Conservation (phyloP, 1,139 yeast genomes). For the Zygosaccharomyces sapae region DNA sequence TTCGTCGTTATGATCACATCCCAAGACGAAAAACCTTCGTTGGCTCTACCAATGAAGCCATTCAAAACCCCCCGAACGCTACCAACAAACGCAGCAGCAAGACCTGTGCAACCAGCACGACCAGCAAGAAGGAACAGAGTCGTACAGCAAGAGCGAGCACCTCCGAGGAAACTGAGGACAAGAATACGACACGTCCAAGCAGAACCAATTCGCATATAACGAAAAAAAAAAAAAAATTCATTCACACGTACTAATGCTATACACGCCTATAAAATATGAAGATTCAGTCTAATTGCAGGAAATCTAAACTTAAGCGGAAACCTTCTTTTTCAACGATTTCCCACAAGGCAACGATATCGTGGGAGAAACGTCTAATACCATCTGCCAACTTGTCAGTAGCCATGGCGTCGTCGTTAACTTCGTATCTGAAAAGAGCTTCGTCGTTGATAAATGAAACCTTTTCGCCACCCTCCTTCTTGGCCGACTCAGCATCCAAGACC, state of each 20-base stretch:
- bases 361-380: conserved; percentile 96
- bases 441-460: conserved; percentile 80
- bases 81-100: background rate
- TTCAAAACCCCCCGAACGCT: conserved; percentile 19
- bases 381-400: conserved; percentile 96
- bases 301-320: conserved; percentile 40
- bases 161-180: background rate
- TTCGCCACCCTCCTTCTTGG: conserved; percentile 50
- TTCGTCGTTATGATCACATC: conserved; percentile 24
- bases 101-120: no score
- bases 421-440: conserved; percentile 88
- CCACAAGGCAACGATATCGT: conserved; percentile 85
- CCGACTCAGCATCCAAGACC: conserved; percentile 61
- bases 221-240: background rate
- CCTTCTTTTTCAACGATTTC: conserved; percentile 69
- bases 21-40: conserved; percentile 2
- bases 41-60: conserved; percentile 30
- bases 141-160: background rate
- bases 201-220: conserved; percentile 11
- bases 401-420: conserved; percentile 94
- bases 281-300: background rate
- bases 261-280: conserved; percentile 6
- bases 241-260: conserved; percentile 7
- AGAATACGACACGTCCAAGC: conserved; percentile 13
- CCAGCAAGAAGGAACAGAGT: conserved; percentile 5